Evolutionary conservation across 169 alveolate genomes (phyloP).

Genomic region (Plasmodium gaboni): DNA sequence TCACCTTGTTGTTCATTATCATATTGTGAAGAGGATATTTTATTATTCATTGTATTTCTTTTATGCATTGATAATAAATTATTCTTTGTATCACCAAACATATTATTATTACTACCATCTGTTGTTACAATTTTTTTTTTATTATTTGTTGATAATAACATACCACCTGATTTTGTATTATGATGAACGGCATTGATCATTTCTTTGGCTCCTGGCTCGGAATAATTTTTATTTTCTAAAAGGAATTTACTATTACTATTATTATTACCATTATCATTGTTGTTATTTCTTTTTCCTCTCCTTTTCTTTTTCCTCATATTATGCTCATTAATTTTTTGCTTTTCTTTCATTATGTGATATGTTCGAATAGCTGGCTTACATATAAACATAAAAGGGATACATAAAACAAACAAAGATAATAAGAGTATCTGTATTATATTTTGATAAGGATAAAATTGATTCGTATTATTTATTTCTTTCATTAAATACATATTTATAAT

Average conservation of each 20-base stretch:
- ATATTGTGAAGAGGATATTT: too few species aligned
- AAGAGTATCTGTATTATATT: conserved; percentile 86
- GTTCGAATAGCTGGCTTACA: conserved; percentile 93
- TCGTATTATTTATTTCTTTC: conserved; percentile 83
- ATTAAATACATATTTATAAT: conserved; percentile 95
- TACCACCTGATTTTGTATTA: conserved; percentile 11
- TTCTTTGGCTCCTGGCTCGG: conserved; percentile 28
- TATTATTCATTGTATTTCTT: neutral
- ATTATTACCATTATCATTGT: conserved; percentile 3
- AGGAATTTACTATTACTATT: neutral
- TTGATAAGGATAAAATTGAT: conserved; percentile 86
- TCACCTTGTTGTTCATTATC: too few species aligned
- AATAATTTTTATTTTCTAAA: neutral
- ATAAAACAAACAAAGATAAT: conserved; percentile 87
- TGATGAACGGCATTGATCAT: conserved; percentile 68
- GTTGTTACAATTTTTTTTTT: too few species aligned
- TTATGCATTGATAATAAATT: conserved; percentile 6
- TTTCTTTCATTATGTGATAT: conserved; percentile 70
- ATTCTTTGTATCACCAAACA: neutral
- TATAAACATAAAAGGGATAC: conserved; percentile 96
- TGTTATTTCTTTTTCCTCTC: neutral
- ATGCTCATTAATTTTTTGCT: conserved; percentile 21
- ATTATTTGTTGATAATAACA: too few species aligned
- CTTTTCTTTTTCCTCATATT: too few species aligned
- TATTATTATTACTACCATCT: neutral